A percentile compares a stretch with the other conserved stretches of the same genome.
Conservation (phyloP, 768 basidiomycete species). For the Trametes punicea region DNA sequence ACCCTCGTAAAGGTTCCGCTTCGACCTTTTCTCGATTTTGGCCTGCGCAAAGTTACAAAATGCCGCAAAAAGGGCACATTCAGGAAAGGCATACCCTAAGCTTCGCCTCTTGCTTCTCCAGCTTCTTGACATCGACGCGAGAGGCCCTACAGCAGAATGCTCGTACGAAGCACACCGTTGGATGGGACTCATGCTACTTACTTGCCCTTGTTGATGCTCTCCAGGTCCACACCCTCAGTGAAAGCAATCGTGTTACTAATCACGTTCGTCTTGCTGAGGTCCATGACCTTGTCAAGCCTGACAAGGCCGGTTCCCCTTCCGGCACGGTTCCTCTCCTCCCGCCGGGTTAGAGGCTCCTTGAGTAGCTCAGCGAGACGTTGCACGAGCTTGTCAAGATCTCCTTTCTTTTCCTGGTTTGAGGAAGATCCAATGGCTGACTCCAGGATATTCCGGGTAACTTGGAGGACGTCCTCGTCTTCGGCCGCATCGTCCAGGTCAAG, state of each 20-base stretch:
- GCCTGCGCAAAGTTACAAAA: slow-evolving; percentile 45
- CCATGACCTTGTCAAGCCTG: slow-evolving; percentile 83
- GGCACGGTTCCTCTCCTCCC: slow-evolving; percentile 50
- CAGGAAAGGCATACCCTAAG: slow-evolving; percentile 53
- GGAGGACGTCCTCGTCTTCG: slow-evolving; percentile 85
- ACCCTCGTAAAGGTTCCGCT: slow-evolving; percentile 90
- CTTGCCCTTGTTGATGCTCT: slow-evolving; percentile 95
- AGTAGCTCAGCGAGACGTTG: slow-evolving; percentile 56
- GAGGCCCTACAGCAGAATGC: slow-evolving; percentile 55
- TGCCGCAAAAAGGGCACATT: too few species aligned
- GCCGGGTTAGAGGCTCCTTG: slow-evolving; percentile 57
- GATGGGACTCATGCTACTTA: slow-evolving; percentile 36
- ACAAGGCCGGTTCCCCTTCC: slow-evolving; percentile 55
- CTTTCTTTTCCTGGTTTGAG: slow-evolving; percentile 31
- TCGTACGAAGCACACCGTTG: neutral
- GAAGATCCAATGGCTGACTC: slow-evolving; percentile 63
- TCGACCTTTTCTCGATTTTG: slow-evolving; percentile 95
- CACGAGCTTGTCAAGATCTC: slow-evolving; percentile 66
- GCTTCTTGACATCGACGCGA: slow-evolving; percentile 90
- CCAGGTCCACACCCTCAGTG: slow-evolving; percentile 81
- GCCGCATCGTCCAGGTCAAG: slow-evolving; percentile 87
- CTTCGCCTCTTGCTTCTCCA: slow-evolving; percentile 97
- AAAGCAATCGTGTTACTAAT: slow-evolving; percentile 80
- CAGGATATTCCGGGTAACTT: slow-evolving; percentile 69
- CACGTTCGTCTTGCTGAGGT: slow-evolving; percentile 75